Conservation (phyloP, 805 yeast genomes). For the Metschnikowia gruessii region DNA sequence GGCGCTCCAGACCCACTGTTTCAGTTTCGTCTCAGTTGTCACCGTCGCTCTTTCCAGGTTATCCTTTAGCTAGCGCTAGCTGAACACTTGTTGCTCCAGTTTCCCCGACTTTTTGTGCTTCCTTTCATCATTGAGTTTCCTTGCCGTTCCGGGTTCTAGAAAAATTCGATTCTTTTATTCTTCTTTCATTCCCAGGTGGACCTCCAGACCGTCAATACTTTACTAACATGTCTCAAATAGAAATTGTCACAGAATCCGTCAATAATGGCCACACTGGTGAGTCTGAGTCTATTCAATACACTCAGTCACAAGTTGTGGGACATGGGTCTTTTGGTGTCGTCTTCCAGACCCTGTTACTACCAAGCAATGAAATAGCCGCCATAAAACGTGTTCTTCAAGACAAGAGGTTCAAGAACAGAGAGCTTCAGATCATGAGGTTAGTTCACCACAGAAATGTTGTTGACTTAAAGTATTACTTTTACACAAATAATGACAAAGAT, state of each 20-base stretch:
- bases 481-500: slow-evolving; percentile 65
- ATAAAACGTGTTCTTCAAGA: slow-evolving; percentile 96
- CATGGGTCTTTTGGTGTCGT: slow-evolving; percentile 99
- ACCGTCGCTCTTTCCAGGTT: slow-evolving; percentile 1
- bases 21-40: background rate
- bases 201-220: background rate
- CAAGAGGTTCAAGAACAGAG: slow-evolving; percentile 89
- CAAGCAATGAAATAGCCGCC: slow-evolving; percentile 79
- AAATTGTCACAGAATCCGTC: slow-evolving; percentile 58
- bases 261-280: slow-evolving; percentile 71
- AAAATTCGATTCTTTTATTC: background rate
- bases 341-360: slow-evolving; percentile 77
- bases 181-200: background rate
- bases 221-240: slow-evolving; percentile 46
- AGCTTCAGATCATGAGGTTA: slow-evolving; percentile 90
- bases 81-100: background rate
- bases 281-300: slow-evolving; percentile 60
- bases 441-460: slow-evolving; percentile 85
- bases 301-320: slow-evolving; percentile 89
- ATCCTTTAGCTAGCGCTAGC: background rate
- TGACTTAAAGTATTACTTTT: slow-evolving; percentile 82
- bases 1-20: background rate
- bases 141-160: background rate
- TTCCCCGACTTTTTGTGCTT: background rate
- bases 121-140: no score